Base-by-base conservation (phyloP, 148 eudicot species). In the Bassia scoparia region DNA sequence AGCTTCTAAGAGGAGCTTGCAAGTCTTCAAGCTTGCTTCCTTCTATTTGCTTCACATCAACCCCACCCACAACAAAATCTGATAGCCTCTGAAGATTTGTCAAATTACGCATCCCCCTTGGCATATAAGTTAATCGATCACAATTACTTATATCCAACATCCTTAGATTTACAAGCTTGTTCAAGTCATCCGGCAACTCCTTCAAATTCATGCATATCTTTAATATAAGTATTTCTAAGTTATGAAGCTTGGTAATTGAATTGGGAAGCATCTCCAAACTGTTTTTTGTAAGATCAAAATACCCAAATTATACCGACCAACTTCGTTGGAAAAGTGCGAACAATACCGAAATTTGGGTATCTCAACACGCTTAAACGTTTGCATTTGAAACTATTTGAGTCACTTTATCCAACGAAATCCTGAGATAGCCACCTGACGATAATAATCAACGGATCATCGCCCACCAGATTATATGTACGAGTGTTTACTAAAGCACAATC, bases 231-330 rank as follows among this genome's bases (percentile, higher is more conserved):
- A 44, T 53, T 27, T 82, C 77, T 21, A 82, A 29, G 72, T 82
- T 82, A 49, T 58, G 48, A 7, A 82, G 35, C 16, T 79, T 62
- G 67, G 44, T 41, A 41, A 41, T 71, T n/a, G 84, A 75, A 1
- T 54, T 54, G 27, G 59, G 59, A 7, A 54, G 59, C 59, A n/a
- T 54, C 59, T 54, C 27, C 27, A 82, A 58, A 0, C 27, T 27
- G 30, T 75, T 75, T 1, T 2, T 23, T 31, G 29, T 17, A 14
- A 78, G 79, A 54, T 70, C 68, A 61, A 82, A 71, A 64, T 75
- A 67, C 56, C 84, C 67, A 30, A 82, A 37, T 66, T 82, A 82
- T 48, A 74, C 2, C 49, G 26, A 37, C 79, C 79, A 41, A 82
- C 27, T 20, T 67, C 41, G 7, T 72, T 2, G 82, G 64, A 37